Conservation (phyloP, 83 land plant species). For the Thuja plicata region DNA sequence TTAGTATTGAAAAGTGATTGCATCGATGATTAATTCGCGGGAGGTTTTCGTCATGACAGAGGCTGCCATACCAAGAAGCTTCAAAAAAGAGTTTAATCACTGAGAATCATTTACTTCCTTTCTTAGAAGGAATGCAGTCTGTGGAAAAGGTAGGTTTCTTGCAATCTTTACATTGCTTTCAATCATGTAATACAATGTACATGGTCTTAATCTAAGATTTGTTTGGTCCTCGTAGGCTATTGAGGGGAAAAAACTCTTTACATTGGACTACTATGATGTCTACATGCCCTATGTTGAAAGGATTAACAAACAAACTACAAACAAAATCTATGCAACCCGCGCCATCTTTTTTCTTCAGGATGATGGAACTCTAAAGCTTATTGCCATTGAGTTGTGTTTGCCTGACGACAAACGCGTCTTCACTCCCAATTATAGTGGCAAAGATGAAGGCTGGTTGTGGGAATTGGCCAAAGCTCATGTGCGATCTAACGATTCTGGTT, state of each 20-base stretch:
- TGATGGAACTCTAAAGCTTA: conserved; percentile 51
- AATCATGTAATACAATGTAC: too few species aligned
- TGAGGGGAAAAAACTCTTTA: too few species aligned
- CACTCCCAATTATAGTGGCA: conserved; percentile 43
- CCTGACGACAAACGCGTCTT: conserved; percentile 40
- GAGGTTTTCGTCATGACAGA: too few species aligned
- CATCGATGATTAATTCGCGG: too few species aligned
- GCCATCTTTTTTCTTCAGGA: conserved; percentile 40
- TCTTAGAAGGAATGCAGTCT: conserved; percentile 60
- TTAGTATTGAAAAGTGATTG: too few species aligned
- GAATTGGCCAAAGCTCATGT: conserved; percentile 57
- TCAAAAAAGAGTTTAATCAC: conserved; percentile 64
- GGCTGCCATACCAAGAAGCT: conserved; percentile 41
- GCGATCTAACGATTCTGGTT: conserved; percentile 36
- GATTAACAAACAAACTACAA: conserved; percentile 21
- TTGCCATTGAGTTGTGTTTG: conserved; percentile 63
- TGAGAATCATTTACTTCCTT: conserved; percentile 40
- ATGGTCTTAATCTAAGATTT: too few species aligned
- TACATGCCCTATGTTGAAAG: conserved; percentile 28
- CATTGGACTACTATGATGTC: conserved; percentile 49
- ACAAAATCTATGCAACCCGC: conserved; percentile 43
- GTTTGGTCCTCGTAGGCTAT: too few species aligned
- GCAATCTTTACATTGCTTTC: too few species aligned
- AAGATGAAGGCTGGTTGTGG: conserved; percentile 53
- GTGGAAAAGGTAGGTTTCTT: conserved; percentile 47